Base-by-base conservation (phyloP, 2,329 filamentous ascomycete species). In the Xylariales sp. region DNA sequence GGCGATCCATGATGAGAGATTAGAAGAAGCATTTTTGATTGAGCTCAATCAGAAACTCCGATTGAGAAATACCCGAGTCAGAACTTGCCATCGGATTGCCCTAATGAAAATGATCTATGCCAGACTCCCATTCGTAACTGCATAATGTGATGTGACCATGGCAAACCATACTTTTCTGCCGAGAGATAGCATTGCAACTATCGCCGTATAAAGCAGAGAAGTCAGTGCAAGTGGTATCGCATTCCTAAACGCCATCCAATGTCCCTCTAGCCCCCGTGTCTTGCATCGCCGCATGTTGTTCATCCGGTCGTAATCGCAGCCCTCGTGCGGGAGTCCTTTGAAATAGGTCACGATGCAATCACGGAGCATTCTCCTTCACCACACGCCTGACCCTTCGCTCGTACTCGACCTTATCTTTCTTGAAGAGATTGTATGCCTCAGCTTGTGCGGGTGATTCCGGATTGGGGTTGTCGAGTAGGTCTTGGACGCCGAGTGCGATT, bases 401-500 rank as follows among this genome's bases (percentile, higher is more conserved):
- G 32, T 40, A 37, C 27, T 36, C 42, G 11, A 27, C 28, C 22
- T 36, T 36, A 24, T 41, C 31, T 20, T 45, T 44, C 42, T 40
- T 37, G 16, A 41, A 41, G 20, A 41, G 33, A 37, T 45, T 40
- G 38, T 40, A 45, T 22, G 93, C 94, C 53, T 98, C 93, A 3
- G 93, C 91, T 65, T 98, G 93, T 0, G 93, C 93, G 0, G 93
- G 93, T 1, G 89, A 95, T 38, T 98, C 93, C 3, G 91, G 93
- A 60, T 98, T 98, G 12, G 94, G 93, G 56, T 96, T 91, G 62
- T 98, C 85, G 29, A 98, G 81, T 2, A 98, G 78, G 55, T 95
- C 91, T 65, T 98, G 93, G 44, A 98, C 95, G 36, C 93, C 93
- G 1, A 97, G 76, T 5, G 97, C 78, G 49, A 98, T 97, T 67